Evolutionary conservation across 2,329 filamentous ascomycete genomes (phyloP).

Genomic region (Sphaerulina vaccinii): DNA sequence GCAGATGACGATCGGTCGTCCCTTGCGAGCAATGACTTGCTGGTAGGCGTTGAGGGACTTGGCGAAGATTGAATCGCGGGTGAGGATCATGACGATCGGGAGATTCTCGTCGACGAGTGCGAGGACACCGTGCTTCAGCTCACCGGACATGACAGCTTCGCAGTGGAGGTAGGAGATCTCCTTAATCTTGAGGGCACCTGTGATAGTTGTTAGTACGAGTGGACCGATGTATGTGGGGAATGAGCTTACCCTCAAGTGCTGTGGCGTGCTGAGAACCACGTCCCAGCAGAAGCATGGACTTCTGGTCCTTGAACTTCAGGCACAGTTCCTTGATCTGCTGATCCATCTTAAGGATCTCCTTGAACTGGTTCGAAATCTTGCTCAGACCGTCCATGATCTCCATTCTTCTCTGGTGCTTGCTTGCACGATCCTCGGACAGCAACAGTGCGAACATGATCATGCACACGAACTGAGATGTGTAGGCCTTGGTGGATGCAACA

Average conservation of each 20-base stretch:
- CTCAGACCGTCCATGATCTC: constrained; percentile 94
- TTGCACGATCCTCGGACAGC: constrained; percentile 91
- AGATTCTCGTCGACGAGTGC: constrained; percentile 97
- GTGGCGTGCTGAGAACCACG: constrained; percentile 97
- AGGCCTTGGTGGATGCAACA: constrained; percentile 98
- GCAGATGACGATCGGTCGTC: constrained; percentile 98
- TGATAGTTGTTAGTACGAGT: constrained; percentile 27
- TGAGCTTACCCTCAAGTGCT: constrained; percentile 72
- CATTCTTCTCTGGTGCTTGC: constrained; percentile 85
- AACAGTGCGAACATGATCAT: constrained; percentile 99
- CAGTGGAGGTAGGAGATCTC: constrained; percentile 99
- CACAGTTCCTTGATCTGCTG: constrained; percentile 93
- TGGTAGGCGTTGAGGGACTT: constrained; percentile 99
- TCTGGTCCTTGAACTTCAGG: constrained; percentile 93
- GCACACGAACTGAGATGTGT: constrained; percentile 98
- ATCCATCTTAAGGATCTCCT: constrained; percentile 85
- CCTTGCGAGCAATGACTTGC: constrained; percentile 94
- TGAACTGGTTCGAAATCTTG: constrained; percentile 87
- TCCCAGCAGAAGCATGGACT: constrained; percentile 88
- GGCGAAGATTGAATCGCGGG: constrained; percentile 90
- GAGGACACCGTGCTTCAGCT: constrained; percentile 97
- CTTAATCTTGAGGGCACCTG: constrained; percentile 94
- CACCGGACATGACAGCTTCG: constrained; percentile 99
- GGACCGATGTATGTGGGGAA: background rate
- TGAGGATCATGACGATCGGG: constrained; percentile 99